These are phyloP conservation scores for Sinapis alba DNA, from an alignment of 441 rosid species.

Conservation along the genomic window DNA sequence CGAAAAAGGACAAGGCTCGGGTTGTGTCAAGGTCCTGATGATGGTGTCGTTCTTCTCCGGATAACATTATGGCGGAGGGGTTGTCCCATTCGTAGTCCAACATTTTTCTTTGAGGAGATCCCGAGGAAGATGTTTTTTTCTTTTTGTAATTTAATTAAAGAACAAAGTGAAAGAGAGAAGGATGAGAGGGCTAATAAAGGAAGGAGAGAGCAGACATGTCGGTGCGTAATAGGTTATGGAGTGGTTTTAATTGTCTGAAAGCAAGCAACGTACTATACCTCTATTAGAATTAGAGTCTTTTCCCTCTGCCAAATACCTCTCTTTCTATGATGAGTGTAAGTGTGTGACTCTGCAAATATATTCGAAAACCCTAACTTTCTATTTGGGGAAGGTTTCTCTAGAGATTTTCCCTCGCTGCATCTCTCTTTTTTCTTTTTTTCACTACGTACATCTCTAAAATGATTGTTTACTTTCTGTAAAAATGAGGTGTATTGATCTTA, in stretches of 20 bases:
- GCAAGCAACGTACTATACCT: slow-evolving; percentile 38
- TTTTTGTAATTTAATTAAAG: neutral
- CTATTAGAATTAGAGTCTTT: slow-evolving; percentile 40
- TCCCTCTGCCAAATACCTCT: neutral
- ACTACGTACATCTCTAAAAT: neutral
- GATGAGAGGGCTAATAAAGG: slow-evolving; percentile 24
- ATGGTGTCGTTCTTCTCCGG: slow-evolving; percentile 49
- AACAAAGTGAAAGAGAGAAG: slow-evolving; percentile 17
- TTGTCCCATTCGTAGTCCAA: slow-evolving; percentile 94
- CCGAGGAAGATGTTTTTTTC: slow-evolving; percentile 29
- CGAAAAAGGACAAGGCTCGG: slow-evolving; percentile 51
- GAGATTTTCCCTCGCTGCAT: neutral
- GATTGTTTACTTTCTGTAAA: neutral
- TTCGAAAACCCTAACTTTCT: slow-evolving; percentile 49
- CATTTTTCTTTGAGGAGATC: slow-evolving; percentile 50
- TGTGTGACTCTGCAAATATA: neutral
- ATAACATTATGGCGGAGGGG: slow-evolving; percentile 53
- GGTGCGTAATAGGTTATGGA: slow-evolving; percentile 50
- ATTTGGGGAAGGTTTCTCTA: slow-evolving; percentile 29
- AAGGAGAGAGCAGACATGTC: slow-evolving; percentile 51
- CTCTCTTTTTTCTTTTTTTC: neutral
- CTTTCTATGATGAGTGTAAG: slow-evolving; percentile 15
- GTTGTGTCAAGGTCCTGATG: slow-evolving; percentile 49
- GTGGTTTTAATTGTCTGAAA: slow-evolving; percentile 31
- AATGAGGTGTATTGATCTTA: neutral